These are phyloP conservation scores for Russula sp. DNA, from an alignment of 768 basidiomycete species.

Conservation along the genomic window DNA sequence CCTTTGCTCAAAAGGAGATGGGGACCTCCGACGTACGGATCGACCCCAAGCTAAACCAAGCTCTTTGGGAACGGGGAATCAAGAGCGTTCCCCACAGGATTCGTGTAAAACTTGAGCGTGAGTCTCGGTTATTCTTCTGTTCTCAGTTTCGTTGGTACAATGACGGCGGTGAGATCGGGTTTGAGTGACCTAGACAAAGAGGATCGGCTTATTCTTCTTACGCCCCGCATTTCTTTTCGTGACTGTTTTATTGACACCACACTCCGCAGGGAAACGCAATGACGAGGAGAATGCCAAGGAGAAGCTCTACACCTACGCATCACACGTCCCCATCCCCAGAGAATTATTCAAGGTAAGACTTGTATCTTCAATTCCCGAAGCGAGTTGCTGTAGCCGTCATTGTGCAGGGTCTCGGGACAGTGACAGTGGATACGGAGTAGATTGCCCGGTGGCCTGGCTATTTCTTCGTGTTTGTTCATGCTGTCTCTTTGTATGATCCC, in stretches of 20 bases:
- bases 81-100: constrained; percentile 90
- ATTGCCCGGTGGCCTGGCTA: constrained; percentile 8
- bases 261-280: constrained; percentile 80
- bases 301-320: constrained; percentile 92
- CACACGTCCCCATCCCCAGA: constrained; percentile 59
- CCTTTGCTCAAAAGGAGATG: constrained; percentile 93
- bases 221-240: not conserved
- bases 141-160: not conserved
- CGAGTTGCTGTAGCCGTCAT: constrained; percentile 11
- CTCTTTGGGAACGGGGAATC: constrained; percentile 89
- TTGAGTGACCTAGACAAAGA: not conserved
- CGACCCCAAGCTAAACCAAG: constrained; percentile 96
- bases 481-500: not conserved
- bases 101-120: constrained; percentile 91
- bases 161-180: not conserved
- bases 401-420: constrained; percentile 75
- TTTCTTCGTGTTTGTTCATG: constrained; percentile 1
- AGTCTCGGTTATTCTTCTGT: constrained; percentile 30
- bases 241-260: not conserved
- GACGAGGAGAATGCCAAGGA: constrained; percentile 99
- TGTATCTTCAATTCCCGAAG: constrained; percentile 12
- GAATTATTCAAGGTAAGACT: constrained; percentile 71
- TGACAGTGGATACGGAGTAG: constrained; percentile 77
- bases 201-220: not conserved
- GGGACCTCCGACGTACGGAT: constrained; percentile 90